phyloP scores from a whole-genome alignment of 495 filamentous ascomycete species.

The Xanthoparmelia taractica region DNA sequence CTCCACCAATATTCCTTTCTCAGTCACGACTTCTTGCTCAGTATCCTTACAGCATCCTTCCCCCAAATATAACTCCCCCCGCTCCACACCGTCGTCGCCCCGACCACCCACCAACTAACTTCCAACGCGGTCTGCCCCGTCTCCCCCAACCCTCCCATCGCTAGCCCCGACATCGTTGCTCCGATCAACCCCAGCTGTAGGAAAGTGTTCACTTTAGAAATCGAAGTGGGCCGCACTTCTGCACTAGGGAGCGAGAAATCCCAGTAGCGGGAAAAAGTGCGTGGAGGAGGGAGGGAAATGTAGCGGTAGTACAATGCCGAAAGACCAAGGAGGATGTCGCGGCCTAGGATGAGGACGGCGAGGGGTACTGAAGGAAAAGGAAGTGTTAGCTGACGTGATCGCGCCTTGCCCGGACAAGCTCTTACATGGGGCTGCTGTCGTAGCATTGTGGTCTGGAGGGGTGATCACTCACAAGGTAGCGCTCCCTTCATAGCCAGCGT shows the following conservation, averaged over 20 bases:
- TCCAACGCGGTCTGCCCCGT: constrained; percentile 13
- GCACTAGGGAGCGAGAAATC: constrained; percentile 90
- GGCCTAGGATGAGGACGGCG: constrained; percentile 78
- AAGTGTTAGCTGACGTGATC: neutral
- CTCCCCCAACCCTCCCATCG: constrained; percentile 37
- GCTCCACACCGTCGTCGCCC: constrained; percentile 75
- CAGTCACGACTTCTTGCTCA: constrained; percentile 43
- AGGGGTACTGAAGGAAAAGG: constrained; percentile 59
- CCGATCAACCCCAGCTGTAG: constrained; percentile 75
- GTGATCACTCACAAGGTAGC: constrained; percentile 56
- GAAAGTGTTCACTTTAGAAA: constrained; percentile 86
- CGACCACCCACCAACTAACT: constrained; percentile 59
- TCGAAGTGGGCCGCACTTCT: constrained; percentile 82
- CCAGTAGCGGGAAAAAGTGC: constrained; percentile 92
- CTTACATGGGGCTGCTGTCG: too few relatives aligned
- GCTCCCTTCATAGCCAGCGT: constrained; percentile 72
- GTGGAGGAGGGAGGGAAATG: constrained; percentile 85
- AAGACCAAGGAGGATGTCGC: constrained; percentile 79
- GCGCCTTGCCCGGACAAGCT: neutral
- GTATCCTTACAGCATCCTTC: constrained; percentile 73
- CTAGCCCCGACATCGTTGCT: constrained; percentile 62
- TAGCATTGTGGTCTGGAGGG: neutral
- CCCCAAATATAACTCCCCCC: constrained; percentile 75
- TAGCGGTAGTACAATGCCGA: constrained; percentile 92
- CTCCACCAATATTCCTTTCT: neutral